Percentiles rank a stretch among this genome's conserved stretches.
Conservation (phyloP, 1,139 yeast genomes). For the Blastobotrys buckinghamii region DNA sequence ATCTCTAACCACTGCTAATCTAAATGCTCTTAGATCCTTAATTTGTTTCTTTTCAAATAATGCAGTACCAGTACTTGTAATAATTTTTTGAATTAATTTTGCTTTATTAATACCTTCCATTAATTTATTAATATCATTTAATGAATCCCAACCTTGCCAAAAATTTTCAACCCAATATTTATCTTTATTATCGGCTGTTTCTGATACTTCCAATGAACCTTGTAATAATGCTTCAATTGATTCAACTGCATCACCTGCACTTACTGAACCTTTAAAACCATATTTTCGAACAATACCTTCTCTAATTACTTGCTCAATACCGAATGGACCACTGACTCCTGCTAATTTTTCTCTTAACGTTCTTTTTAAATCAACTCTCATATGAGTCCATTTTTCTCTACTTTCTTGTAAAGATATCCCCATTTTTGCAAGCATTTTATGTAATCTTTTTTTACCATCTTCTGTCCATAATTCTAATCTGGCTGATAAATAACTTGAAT, state of each 20-base stretch:
- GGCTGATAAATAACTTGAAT: constrained; percentile 85
- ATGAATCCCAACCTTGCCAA: constrained; percentile 95
- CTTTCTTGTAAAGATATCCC: constrained; percentile 88
- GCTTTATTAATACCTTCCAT: constrained; percentile 74
- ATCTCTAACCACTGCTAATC: constrained; percentile 84
- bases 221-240: constrained; percentile 81
- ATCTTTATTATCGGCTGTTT: constrained; percentile 33
- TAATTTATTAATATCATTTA: constrained; percentile 58
- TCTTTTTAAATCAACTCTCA: constrained; percentile 74
- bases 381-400: constrained; percentile 87
- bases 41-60: constrained; percentile 75
- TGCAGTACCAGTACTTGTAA: constrained; percentile 85
- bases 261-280: constrained; percentile 80
- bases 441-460: constrained; percentile 79
- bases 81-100: constrained; percentile 72
- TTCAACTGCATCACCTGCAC: constrained; percentile 93
- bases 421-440: constrained; percentile 92
- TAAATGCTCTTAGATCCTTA: constrained; percentile 71
- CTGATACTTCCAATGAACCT: constrained; percentile 17
- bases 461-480: constrained; percentile 86
- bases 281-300: constrained; percentile 83
- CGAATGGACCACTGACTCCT: constrained; percentile 67
- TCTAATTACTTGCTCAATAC: constrained; percentile 73
- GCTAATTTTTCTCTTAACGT: constrained; percentile 64
- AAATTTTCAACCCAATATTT: constrained; percentile 81